A percentile compares a stretch with the other conserved stretches of the same genome.
These are phyloP conservation scores for Pseudonectria foliicola DNA, from an alignment of 2,329 filamentous ascomycete genomes.

Conservation along the genomic window DNA sequence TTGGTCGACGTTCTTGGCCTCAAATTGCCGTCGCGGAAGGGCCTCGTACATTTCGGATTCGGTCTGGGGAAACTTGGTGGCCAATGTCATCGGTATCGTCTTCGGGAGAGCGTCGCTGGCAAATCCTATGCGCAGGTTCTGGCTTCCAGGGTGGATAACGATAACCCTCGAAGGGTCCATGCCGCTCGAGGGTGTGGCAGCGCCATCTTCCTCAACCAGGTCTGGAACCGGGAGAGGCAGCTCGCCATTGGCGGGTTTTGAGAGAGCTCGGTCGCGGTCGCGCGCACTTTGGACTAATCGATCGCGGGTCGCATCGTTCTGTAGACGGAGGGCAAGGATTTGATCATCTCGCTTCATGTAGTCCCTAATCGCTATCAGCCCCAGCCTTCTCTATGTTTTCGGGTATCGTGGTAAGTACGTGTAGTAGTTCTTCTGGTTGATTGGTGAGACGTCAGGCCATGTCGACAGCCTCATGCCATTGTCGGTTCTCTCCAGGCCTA, in stretches of 20 bases:
- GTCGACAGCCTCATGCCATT: slow-evolving; percentile 95
- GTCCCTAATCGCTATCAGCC: slow-evolving; percentile 51
- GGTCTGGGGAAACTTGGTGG: slow-evolving; percentile 66
- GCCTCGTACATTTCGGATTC: slow-evolving; percentile 79
- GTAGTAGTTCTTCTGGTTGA: slow-evolving; percentile 99
- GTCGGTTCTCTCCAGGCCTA: slow-evolving; percentile 91
- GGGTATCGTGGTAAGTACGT: slow-evolving; percentile 52
- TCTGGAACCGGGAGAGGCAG: slow-evolving; percentile 53
- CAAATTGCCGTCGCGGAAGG: slow-evolving; percentile 64
- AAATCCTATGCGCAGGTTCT: slow-evolving; percentile 88
- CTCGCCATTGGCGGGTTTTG: slow-evolving; percentile 64
- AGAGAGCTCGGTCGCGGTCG: slow-evolving; percentile 78
- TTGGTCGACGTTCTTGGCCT: slow-evolving; percentile 60
- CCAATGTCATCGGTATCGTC: slow-evolving; percentile 88
- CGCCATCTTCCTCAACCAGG: slow-evolving; percentile 50
- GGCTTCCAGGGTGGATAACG: slow-evolving; percentile 90
- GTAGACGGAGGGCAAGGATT: slow-evolving; percentile 78
- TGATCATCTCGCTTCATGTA: slow-evolving; percentile 99
- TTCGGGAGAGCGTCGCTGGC: slow-evolving; percentile 95
- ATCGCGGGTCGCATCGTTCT: slow-evolving; percentile 79
- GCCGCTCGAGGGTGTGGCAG: slow-evolving; percentile 49
- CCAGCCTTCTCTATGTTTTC: slow-evolving; percentile 1
- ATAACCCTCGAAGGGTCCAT: slow-evolving; percentile 82
- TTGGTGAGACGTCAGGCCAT: slow-evolving; percentile 87
- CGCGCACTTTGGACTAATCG: slow-evolving; percentile 79